phyloP scores from a whole-genome alignment of 805 yeast genomes.

The Lachancea thermotolerans region DNA sequence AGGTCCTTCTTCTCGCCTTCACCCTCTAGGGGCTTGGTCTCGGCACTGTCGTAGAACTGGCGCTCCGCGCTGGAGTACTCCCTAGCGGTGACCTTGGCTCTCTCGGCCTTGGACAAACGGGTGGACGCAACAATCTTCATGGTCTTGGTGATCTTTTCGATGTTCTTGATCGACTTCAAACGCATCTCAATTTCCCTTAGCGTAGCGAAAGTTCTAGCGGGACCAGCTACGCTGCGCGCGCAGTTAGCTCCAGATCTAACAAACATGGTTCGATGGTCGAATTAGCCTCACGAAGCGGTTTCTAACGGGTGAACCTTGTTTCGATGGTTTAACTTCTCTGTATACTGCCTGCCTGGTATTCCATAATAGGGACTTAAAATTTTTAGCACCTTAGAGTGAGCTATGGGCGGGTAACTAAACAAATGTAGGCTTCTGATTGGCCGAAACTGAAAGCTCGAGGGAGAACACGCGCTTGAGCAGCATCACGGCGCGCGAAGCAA shows the following conservation, averaged over 20 bases:
- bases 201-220: constrained; percentile 84
- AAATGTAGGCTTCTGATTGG: not conserved
- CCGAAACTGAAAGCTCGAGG: not conserved
- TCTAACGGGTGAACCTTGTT: too few species aligned
- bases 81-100: constrained; percentile 85
- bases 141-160: constrained; percentile 98
- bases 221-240: constrained; percentile 20
- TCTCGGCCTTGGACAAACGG: constrained; percentile 90
- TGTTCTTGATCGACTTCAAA: constrained; percentile 95
- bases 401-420: not conserved
- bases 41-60: constrained; percentile 75
- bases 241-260: constrained; percentile 28
- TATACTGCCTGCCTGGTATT: too few species aligned
- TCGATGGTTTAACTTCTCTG: too few species aligned
- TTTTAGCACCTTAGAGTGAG: not conserved
- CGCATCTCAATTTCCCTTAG: constrained; percentile 98
- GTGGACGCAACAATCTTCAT: constrained; percentile 99
- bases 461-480: not conserved
- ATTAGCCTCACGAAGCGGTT: too few species aligned
- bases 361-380: not conserved
- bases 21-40: constrained; percentile 52
- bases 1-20: constrained; percentile 51
- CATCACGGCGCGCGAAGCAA: too few species aligned
- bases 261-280: constrained; percentile 13
- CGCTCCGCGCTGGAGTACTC: constrained; percentile 73